These are phyloP conservation scores for maize (Zea mays) DNA, from an alignment of 176 grass and related monocot species.

Conservation along the genomic window Zm-B73-REFERENCE-NAM-5.0 NC_050103.1:145307001-145307500, in stretches of 20 bases:
- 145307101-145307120: not conserved
- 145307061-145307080: constrained; percentile 8
- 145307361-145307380: constrained; percentile 15
- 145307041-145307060: not conserved
- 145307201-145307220: constrained; percentile 75
- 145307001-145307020: not conserved
- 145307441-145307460: constrained; percentile 72
- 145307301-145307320: constrained; percentile 77
- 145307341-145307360: constrained; percentile 64
- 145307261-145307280: constrained; percentile 67
- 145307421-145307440: constrained; percentile 78
- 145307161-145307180: constrained; percentile 38
- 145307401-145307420: constrained; percentile 54
- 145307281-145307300: constrained; percentile 57
- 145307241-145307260: constrained; percentile 93
- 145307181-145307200: constrained; percentile 56
- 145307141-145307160: constrained; percentile 20
- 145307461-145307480: constrained; percentile 74
- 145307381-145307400: constrained; percentile 25
- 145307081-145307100: constrained; percentile 10
- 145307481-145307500: constrained; percentile 71
- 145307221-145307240: constrained; percentile 87
- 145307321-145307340: constrained; percentile 70
- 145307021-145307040: not conserved
- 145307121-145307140: constrained; percentile 12